Conservation (phyloP, 129 eudicot genomes). For the Tagetes erecta region DNA sequence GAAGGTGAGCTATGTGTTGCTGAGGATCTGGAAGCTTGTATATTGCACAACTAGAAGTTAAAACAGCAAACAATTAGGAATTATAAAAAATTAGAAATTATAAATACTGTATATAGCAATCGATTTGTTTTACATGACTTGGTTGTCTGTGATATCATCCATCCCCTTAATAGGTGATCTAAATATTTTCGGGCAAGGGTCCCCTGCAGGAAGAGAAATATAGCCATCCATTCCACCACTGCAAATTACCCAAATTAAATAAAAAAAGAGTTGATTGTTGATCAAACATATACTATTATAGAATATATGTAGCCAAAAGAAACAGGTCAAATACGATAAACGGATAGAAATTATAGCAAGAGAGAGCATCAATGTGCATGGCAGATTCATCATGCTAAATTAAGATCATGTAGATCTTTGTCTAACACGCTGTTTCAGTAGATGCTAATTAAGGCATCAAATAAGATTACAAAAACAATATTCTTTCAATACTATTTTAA, state of each 20-base stretch:
- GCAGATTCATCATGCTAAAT: no score
- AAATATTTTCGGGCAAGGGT: slow-evolving; percentile 69
- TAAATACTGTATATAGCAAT: not conserved
- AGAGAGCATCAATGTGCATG: not conserved
- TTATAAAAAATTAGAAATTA: no score
- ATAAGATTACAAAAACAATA: not conserved
- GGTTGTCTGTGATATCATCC: slow-evolving; percentile 75
- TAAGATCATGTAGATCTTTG: not conserved
- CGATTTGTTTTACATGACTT: slow-evolving; percentile 59
- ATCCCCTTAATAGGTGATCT: slow-evolving; percentile 74
- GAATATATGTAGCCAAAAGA: not conserved
- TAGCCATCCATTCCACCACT: slow-evolving; percentile 95
- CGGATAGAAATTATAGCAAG: not conserved
- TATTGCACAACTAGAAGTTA: slow-evolving; percentile 68
- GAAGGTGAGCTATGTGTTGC: slow-evolving; percentile 60
- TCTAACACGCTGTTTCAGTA: not conserved
- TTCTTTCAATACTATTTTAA: not conserved
- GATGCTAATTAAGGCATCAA: not conserved
- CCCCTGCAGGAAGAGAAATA: slow-evolving; percentile 70
- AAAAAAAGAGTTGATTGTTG: slow-evolving; percentile 25
- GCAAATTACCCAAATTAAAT: slow-evolving; percentile 40
- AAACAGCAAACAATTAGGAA: not conserved
- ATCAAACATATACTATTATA: not conserved
- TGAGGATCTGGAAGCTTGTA: slow-evolving; percentile 82
- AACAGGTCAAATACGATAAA: not conserved